These are phyloP conservation scores for Lactarius deliciosus DNA, from an alignment of 768 basidiomycete species.

Conservation along the genomic window DNA sequence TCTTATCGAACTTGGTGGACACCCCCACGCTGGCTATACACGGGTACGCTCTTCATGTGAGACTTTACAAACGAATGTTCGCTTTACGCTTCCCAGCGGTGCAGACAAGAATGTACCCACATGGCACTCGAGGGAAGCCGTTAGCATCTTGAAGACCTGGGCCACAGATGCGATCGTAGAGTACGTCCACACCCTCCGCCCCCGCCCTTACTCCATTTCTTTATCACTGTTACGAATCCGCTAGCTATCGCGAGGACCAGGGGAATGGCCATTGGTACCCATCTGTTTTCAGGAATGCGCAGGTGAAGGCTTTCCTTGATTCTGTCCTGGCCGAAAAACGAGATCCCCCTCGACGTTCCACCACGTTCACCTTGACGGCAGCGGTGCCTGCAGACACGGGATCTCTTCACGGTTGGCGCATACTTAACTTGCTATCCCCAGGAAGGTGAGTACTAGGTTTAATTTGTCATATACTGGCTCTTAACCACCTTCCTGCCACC, in stretches of 20 bases:
- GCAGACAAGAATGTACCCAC: constrained; percentile 85
- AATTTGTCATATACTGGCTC: background rate
- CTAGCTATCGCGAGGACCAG: constrained; percentile 61
- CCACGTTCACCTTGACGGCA: constrained; percentile 69
- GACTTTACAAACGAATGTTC: background rate
- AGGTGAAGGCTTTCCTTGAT: constrained; percentile 59
- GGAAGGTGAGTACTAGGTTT: constrained; percentile 54
- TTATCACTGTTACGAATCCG: background rate
- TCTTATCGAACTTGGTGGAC: constrained; percentile 72
- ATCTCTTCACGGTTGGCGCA: constrained; percentile 66
- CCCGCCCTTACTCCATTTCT: background rate
- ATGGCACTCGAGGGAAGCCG: constrained; percentile 74
- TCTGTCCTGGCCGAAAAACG: constrained; percentile 26
- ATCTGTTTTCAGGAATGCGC: constrained; percentile 52
- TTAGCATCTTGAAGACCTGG: constrained; percentile 60
- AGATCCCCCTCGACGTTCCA: constrained; percentile 3
- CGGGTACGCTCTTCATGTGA: constrained; percentile 50
- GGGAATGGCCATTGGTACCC: constrained; percentile 72
- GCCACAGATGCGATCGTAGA: constrained; percentile 49
- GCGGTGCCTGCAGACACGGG: constrained; percentile 68
- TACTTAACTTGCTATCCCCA: constrained; percentile 57
- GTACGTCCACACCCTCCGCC: constrained; percentile 40
- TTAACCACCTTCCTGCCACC: background rate
- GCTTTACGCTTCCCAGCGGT: constrained; percentile 46
- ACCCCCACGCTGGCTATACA: constrained; percentile 74